Conservation (phyloP, 768 basidiomycete genomes). For the Kwoniella sp. region DNA sequence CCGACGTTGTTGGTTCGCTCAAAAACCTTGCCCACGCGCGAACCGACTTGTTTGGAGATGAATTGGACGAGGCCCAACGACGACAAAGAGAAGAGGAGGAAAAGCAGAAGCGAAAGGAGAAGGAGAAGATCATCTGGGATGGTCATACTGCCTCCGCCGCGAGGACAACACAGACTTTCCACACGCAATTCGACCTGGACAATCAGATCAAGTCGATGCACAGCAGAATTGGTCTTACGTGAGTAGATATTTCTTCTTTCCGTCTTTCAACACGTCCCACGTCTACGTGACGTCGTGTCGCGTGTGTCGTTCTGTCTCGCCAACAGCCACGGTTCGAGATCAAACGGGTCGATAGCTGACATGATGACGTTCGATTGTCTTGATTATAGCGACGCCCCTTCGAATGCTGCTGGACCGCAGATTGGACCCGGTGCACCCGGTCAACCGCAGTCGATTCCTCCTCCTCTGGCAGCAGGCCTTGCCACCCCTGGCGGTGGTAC, state of each 20-base stretch:
- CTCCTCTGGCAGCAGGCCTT: conserved; percentile 70
- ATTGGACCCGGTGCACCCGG: conserved; percentile 67
- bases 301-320: no score
- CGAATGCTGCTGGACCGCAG: conserved; percentile 69
- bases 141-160: conserved; percentile 95
- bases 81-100: conserved; percentile 77
- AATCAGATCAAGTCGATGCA: conserved; percentile 98
- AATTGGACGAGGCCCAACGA: conserved; percentile 85
- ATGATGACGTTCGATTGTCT: not conserved
- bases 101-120: conserved; percentile 74
- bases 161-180: conserved; percentile 88
- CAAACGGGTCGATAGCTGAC: not conserved
- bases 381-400: conserved; percentile 24
- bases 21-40: conserved; percentile 91
- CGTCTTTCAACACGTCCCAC: no score
- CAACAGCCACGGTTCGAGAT: no score
- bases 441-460: conserved; percentile 56
- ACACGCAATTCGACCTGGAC: conserved; percentile 89
- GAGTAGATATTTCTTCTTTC: no score
- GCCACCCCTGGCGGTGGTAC: conserved; percentile 55
- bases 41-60: conserved; percentile 95
- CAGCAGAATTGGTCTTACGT: conserved; percentile 62
- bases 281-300: no score
- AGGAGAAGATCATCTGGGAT: conserved; percentile 97
- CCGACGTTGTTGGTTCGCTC: conserved; percentile 90